phyloP scores from a whole-genome alignment of 2,329 filamentous ascomycete genomes.

The Alternaria solani region DNA sequence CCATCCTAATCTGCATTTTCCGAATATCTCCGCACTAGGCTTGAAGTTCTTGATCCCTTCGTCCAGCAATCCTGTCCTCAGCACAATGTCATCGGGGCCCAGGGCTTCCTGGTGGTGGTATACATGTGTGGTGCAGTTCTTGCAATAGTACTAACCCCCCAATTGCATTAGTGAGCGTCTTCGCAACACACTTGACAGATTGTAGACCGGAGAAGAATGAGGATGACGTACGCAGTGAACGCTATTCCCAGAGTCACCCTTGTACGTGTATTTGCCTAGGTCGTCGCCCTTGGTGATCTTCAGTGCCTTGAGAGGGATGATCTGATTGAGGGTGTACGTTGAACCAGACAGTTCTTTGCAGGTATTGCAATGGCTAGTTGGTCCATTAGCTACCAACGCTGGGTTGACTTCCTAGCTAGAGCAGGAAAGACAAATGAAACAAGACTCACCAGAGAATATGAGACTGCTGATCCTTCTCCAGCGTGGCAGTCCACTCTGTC shows the following conservation, averaged over 20 bases:
- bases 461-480: conserved; percentile 55
- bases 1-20: conserved; percentile 61
- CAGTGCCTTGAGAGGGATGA: conserved; percentile 59
- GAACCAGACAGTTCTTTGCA: conserved; percentile 63
- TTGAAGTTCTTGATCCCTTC: conserved; percentile 58
- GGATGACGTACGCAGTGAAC: conserved; percentile 56
- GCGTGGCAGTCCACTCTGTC: conserved; percentile 60
- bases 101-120: conserved; percentile 65
- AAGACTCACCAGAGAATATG: conserved; percentile 57
- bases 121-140: conserved; percentile 63
- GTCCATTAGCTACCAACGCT: background rate
- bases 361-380: conserved; percentile 62
- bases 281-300: conserved; percentile 61
- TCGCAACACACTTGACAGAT: too few relatives aligned
- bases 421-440: background rate
- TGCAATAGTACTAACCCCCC: conserved; percentile 58
- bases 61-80: conserved; percentile 60
- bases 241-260: conserved; percentile 63
- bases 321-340: conserved; percentile 63
- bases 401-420: background rate
- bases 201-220: too few relatives aligned
- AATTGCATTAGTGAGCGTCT: background rate
- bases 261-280: conserved; percentile 63
- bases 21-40: conserved; percentile 63
- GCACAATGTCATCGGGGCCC: conserved; percentile 60